Percentiles rank a stretch among this genome's conserved stretches.
Conservation (phyloP, 2,329 filamentous ascomycete genomes). For the Aspergillus chevalieri region DNA sequence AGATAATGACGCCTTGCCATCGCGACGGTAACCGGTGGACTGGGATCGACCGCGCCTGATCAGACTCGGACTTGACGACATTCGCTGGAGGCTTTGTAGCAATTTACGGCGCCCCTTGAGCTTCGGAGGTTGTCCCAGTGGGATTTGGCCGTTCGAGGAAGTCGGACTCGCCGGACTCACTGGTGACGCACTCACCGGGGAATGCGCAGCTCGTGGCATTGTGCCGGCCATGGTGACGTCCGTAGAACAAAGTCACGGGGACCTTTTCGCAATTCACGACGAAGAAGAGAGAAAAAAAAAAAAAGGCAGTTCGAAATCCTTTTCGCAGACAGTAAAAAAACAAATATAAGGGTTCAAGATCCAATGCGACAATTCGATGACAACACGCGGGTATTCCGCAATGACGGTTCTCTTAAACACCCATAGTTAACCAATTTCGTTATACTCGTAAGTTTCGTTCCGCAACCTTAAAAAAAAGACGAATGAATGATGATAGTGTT, state of each 20-base stretch:
- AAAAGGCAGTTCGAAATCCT: neutral
- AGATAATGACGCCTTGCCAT: slow-evolving; percentile 58
- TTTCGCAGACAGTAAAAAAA: neutral
- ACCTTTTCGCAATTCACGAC: neutral
- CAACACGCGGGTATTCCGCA: slow-evolving; percentile 10
- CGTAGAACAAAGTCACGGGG: neutral
- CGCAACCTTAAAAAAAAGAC: slow-evolving; percentile 3
- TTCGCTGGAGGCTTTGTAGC: slow-evolving; percentile 68
- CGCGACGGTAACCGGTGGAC: slow-evolving; percentile 61
- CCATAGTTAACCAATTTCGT: slow-evolving; percentile 8
- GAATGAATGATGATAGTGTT: slow-evolving; percentile 3
- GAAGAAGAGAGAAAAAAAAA: neutral
- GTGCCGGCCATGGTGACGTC: slow-evolving; percentile 24
- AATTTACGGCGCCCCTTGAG: slow-evolving; percentile 64
- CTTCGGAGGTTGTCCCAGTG: slow-evolving; percentile 46
- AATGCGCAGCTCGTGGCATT: slow-evolving; percentile 22
- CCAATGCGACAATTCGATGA: slow-evolving; percentile 1
- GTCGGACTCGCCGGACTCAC: slow-evolving; percentile 30
- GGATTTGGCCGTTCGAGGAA: slow-evolving; percentile 29
- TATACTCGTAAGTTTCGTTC: neutral
- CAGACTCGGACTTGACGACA: slow-evolving; percentile 73
- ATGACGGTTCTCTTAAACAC: slow-evolving; percentile 7
- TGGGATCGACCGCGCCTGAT: slow-evolving; percentile 57
- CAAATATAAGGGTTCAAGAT: neutral
- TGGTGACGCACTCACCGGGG: slow-evolving; percentile 28